phyloP scores from a whole-genome alignment of 345 rosid genomes.

The Pugionium dolabratum region DNA sequence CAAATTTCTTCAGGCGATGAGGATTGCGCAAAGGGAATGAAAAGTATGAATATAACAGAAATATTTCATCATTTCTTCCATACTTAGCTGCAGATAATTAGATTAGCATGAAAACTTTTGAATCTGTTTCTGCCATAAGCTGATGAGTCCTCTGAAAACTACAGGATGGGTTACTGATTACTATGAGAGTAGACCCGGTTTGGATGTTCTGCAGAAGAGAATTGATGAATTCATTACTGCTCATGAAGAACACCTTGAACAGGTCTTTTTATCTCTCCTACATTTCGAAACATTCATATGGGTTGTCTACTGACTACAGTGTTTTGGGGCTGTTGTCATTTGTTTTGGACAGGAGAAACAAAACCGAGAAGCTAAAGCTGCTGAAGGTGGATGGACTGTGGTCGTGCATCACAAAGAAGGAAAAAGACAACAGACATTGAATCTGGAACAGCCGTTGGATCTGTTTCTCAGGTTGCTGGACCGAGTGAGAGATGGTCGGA shows the following conservation, averaged over 20 bases:
- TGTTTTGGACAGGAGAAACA: constrained; percentile 59
- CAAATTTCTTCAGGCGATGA: constrained; percentile 74
- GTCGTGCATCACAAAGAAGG: constrained; percentile 91
- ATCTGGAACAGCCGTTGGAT: constrained; percentile 78
- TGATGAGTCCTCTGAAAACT: constrained; percentile 24
- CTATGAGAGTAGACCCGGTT: constrained; percentile 70
- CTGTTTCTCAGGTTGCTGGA: constrained; percentile 64
- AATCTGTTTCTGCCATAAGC: background rate
- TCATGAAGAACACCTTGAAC: constrained; percentile 74
- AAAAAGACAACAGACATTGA: constrained; percentile 81
- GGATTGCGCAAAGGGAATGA: constrained; percentile 71
- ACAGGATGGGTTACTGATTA: constrained; percentile 84
- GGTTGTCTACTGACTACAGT: background rate
- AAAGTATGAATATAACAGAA: constrained; percentile 48
- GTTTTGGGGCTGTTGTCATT: background rate
- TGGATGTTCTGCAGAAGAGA: constrained; percentile 71
- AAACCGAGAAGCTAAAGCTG: constrained; percentile 77
- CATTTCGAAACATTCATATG: background rate
- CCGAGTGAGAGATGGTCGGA: too few species aligned
- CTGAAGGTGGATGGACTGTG: constrained; percentile 98
- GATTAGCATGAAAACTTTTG: constrained; percentile 1
- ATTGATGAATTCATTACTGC: constrained; percentile 74
- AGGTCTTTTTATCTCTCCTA: constrained; percentile 48
- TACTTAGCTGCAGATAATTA: constrained; percentile 8
- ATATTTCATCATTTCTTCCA: background rate